These are phyloP conservation scores for Aspergillus sclerotiicarbonarius DNA, from an alignment of 495 filamentous ascomycete genomes.

Conservation along the genomic window DNA sequence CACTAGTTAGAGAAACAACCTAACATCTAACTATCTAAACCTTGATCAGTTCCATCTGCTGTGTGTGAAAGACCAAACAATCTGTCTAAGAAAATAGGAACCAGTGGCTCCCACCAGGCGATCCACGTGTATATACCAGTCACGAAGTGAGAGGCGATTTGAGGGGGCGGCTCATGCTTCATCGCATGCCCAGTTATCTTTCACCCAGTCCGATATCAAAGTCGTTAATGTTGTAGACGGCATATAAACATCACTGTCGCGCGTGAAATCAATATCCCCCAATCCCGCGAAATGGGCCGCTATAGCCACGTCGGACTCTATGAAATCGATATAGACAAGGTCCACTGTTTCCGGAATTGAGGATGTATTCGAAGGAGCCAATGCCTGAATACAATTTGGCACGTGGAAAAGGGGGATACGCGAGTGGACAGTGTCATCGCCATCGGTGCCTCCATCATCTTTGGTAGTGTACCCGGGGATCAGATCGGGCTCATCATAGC, in stretches of 20 bases:
- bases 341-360: conserved; percentile 67
- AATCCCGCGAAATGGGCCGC: conserved; percentile 69
- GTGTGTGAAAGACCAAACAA: not conserved
- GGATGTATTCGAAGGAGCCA: conserved; percentile 51
- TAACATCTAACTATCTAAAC: no score
- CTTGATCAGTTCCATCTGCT: not conserved
- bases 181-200: conserved; percentile 66
- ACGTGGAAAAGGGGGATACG: conserved; percentile 70
- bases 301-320: conserved; percentile 72
- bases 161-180: not conserved
- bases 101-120: not conserved
- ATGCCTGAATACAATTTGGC: conserved; percentile 76
- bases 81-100: not conserved
- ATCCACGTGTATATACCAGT: not conserved
- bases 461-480: conserved; percentile 83
- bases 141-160: not conserved
- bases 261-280: conserved; percentile 51
- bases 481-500: conserved; percentile 33
- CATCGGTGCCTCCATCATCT: conserved; percentile 81
- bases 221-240: conserved; percentile 67
- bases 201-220: conserved; percentile 74
- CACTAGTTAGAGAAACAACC: no score
- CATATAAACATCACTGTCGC: conserved; percentile 61
- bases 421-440: conserved; percentile 85
- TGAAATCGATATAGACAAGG: conserved; percentile 87